Conservation (phyloP, 177 flowering plant species). For the Telopea speciosissima region DNA sequence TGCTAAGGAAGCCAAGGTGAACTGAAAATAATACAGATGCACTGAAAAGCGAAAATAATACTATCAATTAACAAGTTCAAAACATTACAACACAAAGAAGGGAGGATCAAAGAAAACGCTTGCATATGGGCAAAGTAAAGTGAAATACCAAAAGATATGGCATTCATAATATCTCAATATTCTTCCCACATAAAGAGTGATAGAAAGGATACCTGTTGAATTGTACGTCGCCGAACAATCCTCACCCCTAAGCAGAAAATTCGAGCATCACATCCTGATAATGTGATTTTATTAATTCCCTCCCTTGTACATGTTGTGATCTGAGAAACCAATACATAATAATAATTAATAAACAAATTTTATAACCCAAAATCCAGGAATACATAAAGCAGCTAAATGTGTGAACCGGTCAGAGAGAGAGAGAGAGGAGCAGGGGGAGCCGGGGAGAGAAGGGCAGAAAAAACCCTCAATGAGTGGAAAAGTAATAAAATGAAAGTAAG, state of each 20-base stretch:
- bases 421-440: no score
- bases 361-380: not conserved
- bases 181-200: not conserved
- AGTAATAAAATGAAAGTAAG: not conserved
- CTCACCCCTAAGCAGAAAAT: slow-evolving; percentile 93
- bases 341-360: no score
- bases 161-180: not conserved
- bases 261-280: slow-evolving; percentile 89
- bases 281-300: slow-evolving; percentile 65
- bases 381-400: not conserved
- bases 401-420: not conserved
- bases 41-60: no score
- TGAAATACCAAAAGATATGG: not conserved
- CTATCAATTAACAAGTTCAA: no score
- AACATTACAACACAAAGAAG: not conserved
- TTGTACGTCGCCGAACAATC: slow-evolving; percentile 67
- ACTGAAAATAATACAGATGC: no score
- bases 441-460: no score
- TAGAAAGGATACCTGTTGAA: slow-evolving; percentile 60
- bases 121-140: not conserved
- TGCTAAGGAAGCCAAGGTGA: not conserved
- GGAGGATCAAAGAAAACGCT: not conserved
- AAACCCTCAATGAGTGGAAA: no score
- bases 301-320: slow-evolving; percentile 74
- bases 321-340: slow-evolving; percentile 30